Evolutionary conservation across 2,329 filamentous ascomycete species (phyloP), one percentile per base, ranked within the genome.

Genomic region (Cladophialophora immunda): DNA sequence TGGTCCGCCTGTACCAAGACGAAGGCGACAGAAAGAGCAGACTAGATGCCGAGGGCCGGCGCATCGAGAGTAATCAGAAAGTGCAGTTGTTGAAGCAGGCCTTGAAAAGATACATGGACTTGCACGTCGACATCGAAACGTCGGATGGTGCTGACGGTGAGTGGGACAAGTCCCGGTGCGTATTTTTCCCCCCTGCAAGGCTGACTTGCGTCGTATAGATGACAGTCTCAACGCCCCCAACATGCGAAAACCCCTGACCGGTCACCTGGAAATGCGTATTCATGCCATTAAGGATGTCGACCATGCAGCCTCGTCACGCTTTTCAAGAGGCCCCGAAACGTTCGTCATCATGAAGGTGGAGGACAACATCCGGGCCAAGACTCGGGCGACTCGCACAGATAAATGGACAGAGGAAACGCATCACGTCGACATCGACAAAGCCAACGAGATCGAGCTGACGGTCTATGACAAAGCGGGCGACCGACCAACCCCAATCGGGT

Each of bases 311-410:
- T 87, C 86, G 55, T 91, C 90, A 5, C 89, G 92, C 68, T 98
- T 99, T 76, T 90, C 92, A 38, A 86, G 95, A 71, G 93, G 93
- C 1, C 94, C 95, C 2, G 95, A 99, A 79, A 98, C 95, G 0
- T 97, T 95, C 76, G 90, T 99, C 67, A 90, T 95, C 70, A 90
- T 99, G 78, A 99, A 99, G 81, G 94, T 98, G 53, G 95, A 99
- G 81, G 95, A 99, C 80, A 88, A 90, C 61, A 88, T 97, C 69
- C 93, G 96, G 74, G 94, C 93, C 47, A 88, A 93, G 72, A 99
- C 95, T 27, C 92, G 89, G 78, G 87, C 91, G 1, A 93, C 94
- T 9, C 87, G 94, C 65, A 97, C 86, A 68, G 95, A 99, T 79
- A 89, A 89, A 75, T 99, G 94, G 94, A 89, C 93, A 50, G 92